Conservation (phyloP, 257 asterid genomes). For the Plantago elongata region DNA sequence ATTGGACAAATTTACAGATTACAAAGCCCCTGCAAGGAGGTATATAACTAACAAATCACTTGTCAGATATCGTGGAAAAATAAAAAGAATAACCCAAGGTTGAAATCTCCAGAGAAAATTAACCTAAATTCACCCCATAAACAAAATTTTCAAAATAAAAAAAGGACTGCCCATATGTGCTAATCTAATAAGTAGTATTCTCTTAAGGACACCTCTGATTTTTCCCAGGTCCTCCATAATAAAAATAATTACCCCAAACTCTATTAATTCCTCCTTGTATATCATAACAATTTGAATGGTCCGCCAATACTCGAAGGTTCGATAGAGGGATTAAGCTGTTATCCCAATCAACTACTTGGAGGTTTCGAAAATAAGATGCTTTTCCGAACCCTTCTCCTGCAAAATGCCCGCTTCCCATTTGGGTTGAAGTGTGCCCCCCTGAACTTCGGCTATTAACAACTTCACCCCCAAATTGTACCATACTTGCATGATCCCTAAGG, state of each 20-base stretch:
- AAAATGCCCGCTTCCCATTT: conserved; percentile 68
- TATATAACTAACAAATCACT: conserved; percentile 33
- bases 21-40: conserved; percentile 35
- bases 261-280: conserved; percentile 42
- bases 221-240: conserved; percentile 62
- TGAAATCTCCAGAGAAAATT: conserved; percentile 22
- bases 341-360: conserved; percentile 48
- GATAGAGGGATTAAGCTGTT: conserved; percentile 43
- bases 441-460: conserved; percentile 38
- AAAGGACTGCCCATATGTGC: neutral
- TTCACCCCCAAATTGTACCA: conserved; percentile 56
- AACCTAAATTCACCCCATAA: conserved; percentile 23
- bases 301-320: conserved; percentile 49
- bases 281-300: conserved; percentile 45
- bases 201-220: conserved; percentile 40
- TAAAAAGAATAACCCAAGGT: conserved; percentile 38
- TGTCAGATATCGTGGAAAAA: conserved; percentile 29
- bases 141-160: neutral
- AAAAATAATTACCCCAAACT: conserved; percentile 54
- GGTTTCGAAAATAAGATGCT: conserved; percentile 52
- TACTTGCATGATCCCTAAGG: conserved; percentile 41
- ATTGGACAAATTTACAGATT: conserved; percentile 39
- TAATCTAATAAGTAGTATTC: neutral
- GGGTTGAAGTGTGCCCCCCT: conserved; percentile 40
- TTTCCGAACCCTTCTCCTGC: conserved; percentile 56